Evolutionary conservation across 164 flowering plant species (phyloP), one percentile per base, ranked within the genome.

Genomic region (Nelumbo lutea): DNA sequence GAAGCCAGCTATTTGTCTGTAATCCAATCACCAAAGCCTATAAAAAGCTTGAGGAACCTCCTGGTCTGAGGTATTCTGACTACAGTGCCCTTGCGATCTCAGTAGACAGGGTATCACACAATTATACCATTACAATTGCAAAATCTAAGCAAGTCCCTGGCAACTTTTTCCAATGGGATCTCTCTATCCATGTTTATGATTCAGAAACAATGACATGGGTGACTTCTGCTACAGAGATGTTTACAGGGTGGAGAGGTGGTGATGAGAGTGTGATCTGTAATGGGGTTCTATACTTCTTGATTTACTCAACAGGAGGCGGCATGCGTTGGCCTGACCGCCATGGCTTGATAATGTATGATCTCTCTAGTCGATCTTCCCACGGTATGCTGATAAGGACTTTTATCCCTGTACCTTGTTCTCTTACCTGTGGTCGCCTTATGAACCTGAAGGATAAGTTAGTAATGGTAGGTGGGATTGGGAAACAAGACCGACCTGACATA

Each of bases 391-490:
- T 83, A 58, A 76, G 70, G 57, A 84, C 79, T 75, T 88, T 80
- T 57, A 81, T 95, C 13, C 85, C 91, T 0, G 88, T 85, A 1
- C 98, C 98, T 51, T 90, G 91, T 65, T 74, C 94, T 66, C 87
- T 95, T 15, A 95, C 98, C 0, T 90, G 97, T 68, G 98, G 98
- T 1, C 84, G 97, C 1, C 71, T 95, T 71, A 90, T 92, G 97
- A 89, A 90, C 70, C 81, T 90, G 48, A 88, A 84, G 65, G 97
- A 83, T 70, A 88, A 81, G 82, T 78, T 94, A 63, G 89, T 94
- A 38, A 87, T 94, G 96, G 98, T 94, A 0, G 98, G 98, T 48
- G 98, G 98, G 41, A 89, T 93, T n/a, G 96, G 97, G 53, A 91
- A 85, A 75, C 87, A 67, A 3, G 94, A 91, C 58, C 77, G 96